Conservation (phyloP, 306 rosid genomes). For the Dryas octopetala region DNA sequence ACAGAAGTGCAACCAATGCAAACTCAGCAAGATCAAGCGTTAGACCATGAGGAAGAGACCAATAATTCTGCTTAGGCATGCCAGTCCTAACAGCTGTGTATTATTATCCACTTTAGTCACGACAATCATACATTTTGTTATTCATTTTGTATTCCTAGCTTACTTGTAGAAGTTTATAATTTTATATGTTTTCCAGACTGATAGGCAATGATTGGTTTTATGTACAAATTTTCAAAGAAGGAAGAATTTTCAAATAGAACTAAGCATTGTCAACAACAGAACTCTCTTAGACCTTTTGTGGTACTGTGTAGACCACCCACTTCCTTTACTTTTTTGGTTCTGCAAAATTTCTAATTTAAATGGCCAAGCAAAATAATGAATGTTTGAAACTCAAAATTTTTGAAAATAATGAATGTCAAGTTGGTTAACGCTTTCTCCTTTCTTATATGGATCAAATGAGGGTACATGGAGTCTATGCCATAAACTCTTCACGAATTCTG, state of each 20-base stretch:
- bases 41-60: slow-evolving; percentile 5
- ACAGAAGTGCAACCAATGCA: slow-evolving; percentile 46
- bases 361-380: too few relatives aligned
- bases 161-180: neutral
- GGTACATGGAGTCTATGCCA: too few relatives aligned
- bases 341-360: too few relatives aligned
- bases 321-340: too few relatives aligned
- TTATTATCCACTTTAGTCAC: neutral
- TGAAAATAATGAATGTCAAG: too few relatives aligned
- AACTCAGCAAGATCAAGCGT: slow-evolving; percentile 29
- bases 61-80: neutral
- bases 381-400: too few relatives aligned
- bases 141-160: neutral
- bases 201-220: neutral
- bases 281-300: neutral
- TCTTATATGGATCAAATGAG: too few relatives aligned
- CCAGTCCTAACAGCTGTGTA: slow-evolving; percentile 8
- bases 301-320: neutral
- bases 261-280: neutral
- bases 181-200: neutral
- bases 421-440: too few relatives aligned
- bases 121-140: neutral
- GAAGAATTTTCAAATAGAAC: neutral
- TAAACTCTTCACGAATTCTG: too few relatives aligned
- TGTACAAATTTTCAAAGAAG: slow-evolving; percentile 9